Evolutionary conservation across 2,329 filamentous ascomycete genomes (phyloP).

Genomic region (Dactylellina cionopaga): DNA sequence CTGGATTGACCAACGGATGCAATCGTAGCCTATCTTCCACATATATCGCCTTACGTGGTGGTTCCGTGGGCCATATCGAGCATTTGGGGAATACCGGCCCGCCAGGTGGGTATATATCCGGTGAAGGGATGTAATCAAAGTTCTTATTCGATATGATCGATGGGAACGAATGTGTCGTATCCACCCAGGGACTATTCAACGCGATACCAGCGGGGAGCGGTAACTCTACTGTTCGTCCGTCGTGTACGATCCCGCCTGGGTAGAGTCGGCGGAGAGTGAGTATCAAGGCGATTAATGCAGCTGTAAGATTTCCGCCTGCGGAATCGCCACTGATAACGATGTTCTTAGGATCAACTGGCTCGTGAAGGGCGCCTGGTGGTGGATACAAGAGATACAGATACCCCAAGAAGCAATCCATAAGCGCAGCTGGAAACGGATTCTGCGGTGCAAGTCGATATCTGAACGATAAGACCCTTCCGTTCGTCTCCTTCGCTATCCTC

Average conservation of each 20-base stretch:
- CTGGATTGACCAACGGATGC: slow-evolving; percentile 75
- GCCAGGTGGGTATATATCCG: slow-evolving; percentile 56
- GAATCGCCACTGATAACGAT: slow-evolving; percentile 79
- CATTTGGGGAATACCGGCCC: slow-evolving; percentile 63
- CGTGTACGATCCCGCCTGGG: slow-evolving; percentile 67
- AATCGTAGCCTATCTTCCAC: slow-evolving; percentile 64
- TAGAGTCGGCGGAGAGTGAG: slow-evolving; percentile 68
- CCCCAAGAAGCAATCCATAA: slow-evolving; percentile 76
- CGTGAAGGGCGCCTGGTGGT: slow-evolving; percentile 73
- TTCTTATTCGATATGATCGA: slow-evolving; percentile 62
- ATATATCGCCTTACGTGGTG: slow-evolving; percentile 64
- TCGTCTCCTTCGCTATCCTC: slow-evolving; percentile 72
- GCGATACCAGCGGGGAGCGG: slow-evolving; percentile 75
- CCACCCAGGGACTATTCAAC: slow-evolving; percentile 75
- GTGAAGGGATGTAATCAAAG: slow-evolving; percentile 73
- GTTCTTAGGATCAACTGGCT: slow-evolving; percentile 71
- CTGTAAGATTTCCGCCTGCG: slow-evolving; percentile 76
- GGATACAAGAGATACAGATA: slow-evolving; percentile 80
- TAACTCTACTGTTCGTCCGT: slow-evolving; percentile 68
- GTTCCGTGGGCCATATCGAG: slow-evolving; percentile 68
- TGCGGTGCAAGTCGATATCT: slow-evolving; percentile 80
- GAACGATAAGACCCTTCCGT: slow-evolving; percentile 74
- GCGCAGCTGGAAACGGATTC: slow-evolving; percentile 76
- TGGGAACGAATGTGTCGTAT: slow-evolving; percentile 69
- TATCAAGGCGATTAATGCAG: slow-evolving; percentile 74